These are phyloP conservation scores for Cercospora citrullina DNA, from an alignment of 2,329 filamentous ascomycete genomes.

Conservation along the genomic window DNA sequence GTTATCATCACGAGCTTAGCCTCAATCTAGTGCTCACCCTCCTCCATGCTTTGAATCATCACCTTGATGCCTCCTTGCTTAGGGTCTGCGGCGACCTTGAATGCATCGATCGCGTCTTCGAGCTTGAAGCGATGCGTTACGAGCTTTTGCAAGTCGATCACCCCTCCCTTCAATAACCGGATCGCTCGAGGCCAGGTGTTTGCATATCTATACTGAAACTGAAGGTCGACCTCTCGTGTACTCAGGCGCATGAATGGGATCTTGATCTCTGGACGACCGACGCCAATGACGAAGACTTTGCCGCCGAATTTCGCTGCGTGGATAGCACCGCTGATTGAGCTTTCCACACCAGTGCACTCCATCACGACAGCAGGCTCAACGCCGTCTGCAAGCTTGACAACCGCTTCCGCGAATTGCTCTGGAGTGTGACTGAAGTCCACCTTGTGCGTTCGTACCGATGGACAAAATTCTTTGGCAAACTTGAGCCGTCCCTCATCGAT, in stretches of 20 bases:
- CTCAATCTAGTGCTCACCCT: conserved; percentile 35
- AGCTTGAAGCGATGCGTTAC: conserved; percentile 86
- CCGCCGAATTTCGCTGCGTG: conserved; percentile 92
- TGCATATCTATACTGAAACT: conserved; percentile 94
- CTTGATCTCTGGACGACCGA: conserved; percentile 92
- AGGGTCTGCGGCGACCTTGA: conserved; percentile 82
- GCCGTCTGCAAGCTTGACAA: conserved; percentile 71
- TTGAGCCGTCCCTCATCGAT: conserved; percentile 82
- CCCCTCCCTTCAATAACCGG: conserved; percentile 76
- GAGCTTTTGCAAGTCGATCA: conserved; percentile 76
- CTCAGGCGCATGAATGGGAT: conserved; percentile 93
- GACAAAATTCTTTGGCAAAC: conserved; percentile 82
- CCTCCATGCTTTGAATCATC: conserved; percentile 72
- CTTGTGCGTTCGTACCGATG: conserved; percentile 76
- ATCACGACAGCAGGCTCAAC: conserved; percentile 79
- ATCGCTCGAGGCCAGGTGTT: conserved; percentile 97
- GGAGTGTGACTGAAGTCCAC: conserved; percentile 63
- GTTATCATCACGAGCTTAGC: background rate
- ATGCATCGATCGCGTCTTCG: conserved; percentile 85
- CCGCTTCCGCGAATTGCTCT: conserved; percentile 69
- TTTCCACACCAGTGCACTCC: conserved; percentile 95
- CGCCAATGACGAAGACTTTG: conserved; percentile 94
- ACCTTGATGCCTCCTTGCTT: conserved; percentile 98
- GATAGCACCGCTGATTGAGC: conserved; percentile 80
- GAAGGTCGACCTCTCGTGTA: conserved; percentile 87